Evolutionary conservation across 768 basidiomycete species (phyloP).

Genomic region (Sistotremastrum suecicum): DNA sequence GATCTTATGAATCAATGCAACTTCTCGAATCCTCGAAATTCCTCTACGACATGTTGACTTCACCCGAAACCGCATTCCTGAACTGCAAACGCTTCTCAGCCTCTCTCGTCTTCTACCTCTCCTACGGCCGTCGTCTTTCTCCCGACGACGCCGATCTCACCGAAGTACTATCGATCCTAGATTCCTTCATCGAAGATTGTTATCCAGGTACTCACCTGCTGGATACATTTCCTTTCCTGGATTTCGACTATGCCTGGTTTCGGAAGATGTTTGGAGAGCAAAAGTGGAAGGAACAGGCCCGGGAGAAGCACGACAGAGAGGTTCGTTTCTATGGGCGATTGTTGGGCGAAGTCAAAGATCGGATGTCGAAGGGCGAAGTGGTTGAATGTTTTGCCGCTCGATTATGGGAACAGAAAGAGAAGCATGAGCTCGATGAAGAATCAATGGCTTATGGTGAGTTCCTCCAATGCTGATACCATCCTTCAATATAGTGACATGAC

Average conservation of each 20-base stretch:
- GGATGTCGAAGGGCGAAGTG: conserved; percentile 8
- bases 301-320: not conserved
- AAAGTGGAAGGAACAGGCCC: no score
- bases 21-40: conserved; percentile 7
- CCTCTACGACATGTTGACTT: conserved; percentile 4
- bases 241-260: not conserved
- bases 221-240: conserved; percentile 7
- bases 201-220: conserved; percentile 9
- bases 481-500: not conserved
- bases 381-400: conserved; percentile 11
- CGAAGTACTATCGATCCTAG: conserved; percentile 10
- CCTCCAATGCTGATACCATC: not conserved
- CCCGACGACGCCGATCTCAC: conserved; percentile 13
- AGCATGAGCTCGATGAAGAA: conserved; percentile 5
- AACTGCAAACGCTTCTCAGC: conserved; percentile 9
- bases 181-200: conserved; percentile 13
- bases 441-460: conserved; percentile 7
- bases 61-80: not conserved
- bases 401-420: conserved; percentile 8
- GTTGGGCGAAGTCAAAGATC: conserved; percentile 10
- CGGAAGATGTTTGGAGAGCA: no score
- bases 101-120: conserved; percentile 10
- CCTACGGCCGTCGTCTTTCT: conserved; percentile 12
- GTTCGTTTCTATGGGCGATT: conserved; percentile 12
- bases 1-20: conserved; percentile 9